Evolutionary conservation across 306 rosid genomes (phyloP), one percentile per base, ranked within the genome.

Genomic region (Bauhinia variegata): DNA sequence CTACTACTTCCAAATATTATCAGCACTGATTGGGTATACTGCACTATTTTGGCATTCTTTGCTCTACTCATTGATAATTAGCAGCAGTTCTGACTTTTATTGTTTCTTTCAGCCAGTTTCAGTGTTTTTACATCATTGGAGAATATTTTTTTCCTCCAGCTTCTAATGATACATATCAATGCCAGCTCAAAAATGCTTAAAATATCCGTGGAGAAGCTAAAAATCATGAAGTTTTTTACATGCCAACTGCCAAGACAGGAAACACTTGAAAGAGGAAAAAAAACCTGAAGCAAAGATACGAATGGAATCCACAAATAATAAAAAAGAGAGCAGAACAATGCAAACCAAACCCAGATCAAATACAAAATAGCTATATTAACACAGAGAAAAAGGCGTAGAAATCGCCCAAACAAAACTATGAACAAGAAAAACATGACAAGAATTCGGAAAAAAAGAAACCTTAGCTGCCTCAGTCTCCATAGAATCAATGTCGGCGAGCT

Each of bases 391-490:
- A 36, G n/a, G n/a, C n/a, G n/a, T n/a, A n/a, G n/a, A n/a, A n/a
- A n/a, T n/a, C 7, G 3, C 14, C 13, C 37, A 28, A 32, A 4
- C 34, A 70, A 32, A 36, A 18, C 28, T 1, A 23, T 2, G 3
- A 12, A 41, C 10, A 28, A 8, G 44, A 47, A 19, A 16, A 15
- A 19, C 49, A 15, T 10, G 10, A 31, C 2, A 13, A 41, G 51
- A 58, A 53, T 15, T 30, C 47, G 33, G 53, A 5, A 6, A 12
- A 47, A 44, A 67, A 16, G 31, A 11, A 18, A 88, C 89, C 88
- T 85, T 72, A 13, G 87, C 79, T 28, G 73, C 79, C 63, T 80
- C 75, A 37, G 83, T 61, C 56, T 82, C 96, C 96, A 86, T 80
- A 65, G 72, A 76, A 81, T 68, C 73, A 71, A 63, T 6, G 78